Evolutionary conservation across 2,329 filamentous ascomycete species (phyloP), one percentile per base, ranked within the genome.

Genomic region (Zymoseptoria pseudotritici): DNA sequence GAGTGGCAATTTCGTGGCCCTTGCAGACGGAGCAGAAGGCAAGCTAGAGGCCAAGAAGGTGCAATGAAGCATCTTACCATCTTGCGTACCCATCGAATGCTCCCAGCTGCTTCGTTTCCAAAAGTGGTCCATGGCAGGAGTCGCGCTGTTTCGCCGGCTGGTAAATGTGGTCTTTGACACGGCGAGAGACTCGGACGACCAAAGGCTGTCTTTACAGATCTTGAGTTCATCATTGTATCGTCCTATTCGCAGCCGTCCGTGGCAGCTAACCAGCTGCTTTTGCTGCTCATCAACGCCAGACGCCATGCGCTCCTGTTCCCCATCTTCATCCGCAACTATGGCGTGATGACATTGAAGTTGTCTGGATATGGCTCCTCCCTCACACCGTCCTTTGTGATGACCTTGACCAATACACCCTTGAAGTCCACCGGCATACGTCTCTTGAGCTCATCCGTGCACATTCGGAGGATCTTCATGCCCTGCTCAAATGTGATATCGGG

Each of bases 381-480:
- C 63, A 99, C 88, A 10, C 95, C 94, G 69, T 97, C 91, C 79
- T 95, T 96, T 63, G 91, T 96, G 71, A 99, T 86, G 42, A 91
- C 89, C 83, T 97, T 97, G 70, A 99, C 92, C 57, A 83, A 72
- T 60, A 72, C 90, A 49, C 94, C 94, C 83, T 99, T 99, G 84
- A 97, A 99, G 76, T 99, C 94, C 73, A 99, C 92, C 61, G 94
- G 94, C 82, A 99, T 84, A 77, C 95, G 86, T 75, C 94, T 86
- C 85, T 97, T 96, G 74, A 99, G 80, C 82, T 99, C 94, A 75
- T 97, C 92, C 67, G 90, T 94, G 80, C 94, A 99, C 87, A 97
- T 89, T 70, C 85, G 87, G 71, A 99, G 80, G 64, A 99, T 86
- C 82, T 96, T 94, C 78, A 96, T 84, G 59, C 94, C 94, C 76